Evolutionary conservation across 495 filamentous ascomycete genomes (phyloP).

Genomic region (Podospora didyma): DNA sequence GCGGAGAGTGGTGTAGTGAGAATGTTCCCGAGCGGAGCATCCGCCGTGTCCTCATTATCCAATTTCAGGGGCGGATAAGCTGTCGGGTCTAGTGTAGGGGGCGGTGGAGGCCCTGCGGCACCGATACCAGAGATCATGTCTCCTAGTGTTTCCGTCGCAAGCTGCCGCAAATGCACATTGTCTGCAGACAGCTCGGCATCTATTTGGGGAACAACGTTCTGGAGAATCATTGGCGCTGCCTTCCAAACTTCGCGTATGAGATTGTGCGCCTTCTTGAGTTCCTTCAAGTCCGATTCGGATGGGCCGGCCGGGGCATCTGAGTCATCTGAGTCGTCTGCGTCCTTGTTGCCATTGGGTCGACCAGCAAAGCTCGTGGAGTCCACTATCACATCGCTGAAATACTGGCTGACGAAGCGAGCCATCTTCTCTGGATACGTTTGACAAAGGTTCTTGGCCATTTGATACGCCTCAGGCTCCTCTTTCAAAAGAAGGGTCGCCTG

Average conservation of each 20-base stretch:
- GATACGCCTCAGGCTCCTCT: constrained; percentile 86
- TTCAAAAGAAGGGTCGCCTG: constrained; percentile 78
- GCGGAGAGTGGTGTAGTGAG: constrained; percentile 75
- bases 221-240: constrained; percentile 80
- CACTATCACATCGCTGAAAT: constrained; percentile 94
- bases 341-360: constrained; percentile 45
- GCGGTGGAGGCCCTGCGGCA: constrained; percentile 75
- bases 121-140: constrained; percentile 92
- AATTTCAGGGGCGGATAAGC: constrained; percentile 74
- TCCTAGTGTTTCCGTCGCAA: constrained; percentile 90
- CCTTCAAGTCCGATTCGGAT: constrained; percentile 77
- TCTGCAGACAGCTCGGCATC: constrained; percentile 91
- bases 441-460: constrained; percentile 93
- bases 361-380: constrained; percentile 64
- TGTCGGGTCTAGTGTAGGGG: constrained; percentile 68
- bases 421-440: constrained; percentile 88
- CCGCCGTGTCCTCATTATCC: constrained; percentile 48
- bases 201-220: constrained; percentile 89
- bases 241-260: constrained; percentile 92
- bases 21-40: constrained; percentile 49
- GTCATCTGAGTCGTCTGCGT: constrained; percentile 68
- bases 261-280: constrained; percentile 82
- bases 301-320: constrained; percentile 57
- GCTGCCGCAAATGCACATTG: constrained; percentile 74
- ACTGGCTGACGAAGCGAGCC: constrained; percentile 88